Base-by-base conservation (phyloP, 1,139 yeast species). In the Kazachstania sp. region DNA sequence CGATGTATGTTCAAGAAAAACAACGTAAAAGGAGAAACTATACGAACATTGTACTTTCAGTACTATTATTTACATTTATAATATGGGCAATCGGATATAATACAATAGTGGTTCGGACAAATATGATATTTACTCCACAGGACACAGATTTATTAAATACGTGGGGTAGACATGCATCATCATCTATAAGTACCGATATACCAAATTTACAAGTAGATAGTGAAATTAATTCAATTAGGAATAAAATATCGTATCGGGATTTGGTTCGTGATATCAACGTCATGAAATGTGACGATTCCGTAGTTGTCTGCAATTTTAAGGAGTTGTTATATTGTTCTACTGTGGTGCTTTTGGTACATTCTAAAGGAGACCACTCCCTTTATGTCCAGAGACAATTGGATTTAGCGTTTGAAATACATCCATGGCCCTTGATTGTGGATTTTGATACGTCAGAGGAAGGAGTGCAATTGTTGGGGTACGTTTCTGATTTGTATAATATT, bases 111-210 rank as follows among this genome's bases (percentile, higher is more conserved):
- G 28, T 5, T 7, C 11, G n/a, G 13, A 32, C 35, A n/a, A 18
- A 32, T n/a, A 16, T 32, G 15, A 32, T n/a, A 32, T 32, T 32
- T 32, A 13, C 35, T n/a, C 11, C 11, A n/a, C 18, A 32, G 18
- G 35, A 32, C 8, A 32, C 8, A n/a, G n/a, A 32, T 9, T 32
- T 32, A 9, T 32, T 32, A n/a, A 32, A 2, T 32, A n/a, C 15
- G 15, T 32, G 15, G 15, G 18, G 97, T 49, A 86, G 87, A 64
- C 97, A 92, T 68, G 97, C 97, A 19, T 78, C 96, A 0, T 90
- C 75, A 15, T 32, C 35, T n/a, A 3, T n/a, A 13, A 9, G n/a
- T 32, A 32, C 2, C 2, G 15, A 32, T 11, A 5, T 12, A 7
- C 9, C 19, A 20, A 16, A 39, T 30, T 16, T 28, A 37, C 37